Conservation (phyloP, 768 basidiomycete genomes). For the Boletus rubescentipes region DNA sequence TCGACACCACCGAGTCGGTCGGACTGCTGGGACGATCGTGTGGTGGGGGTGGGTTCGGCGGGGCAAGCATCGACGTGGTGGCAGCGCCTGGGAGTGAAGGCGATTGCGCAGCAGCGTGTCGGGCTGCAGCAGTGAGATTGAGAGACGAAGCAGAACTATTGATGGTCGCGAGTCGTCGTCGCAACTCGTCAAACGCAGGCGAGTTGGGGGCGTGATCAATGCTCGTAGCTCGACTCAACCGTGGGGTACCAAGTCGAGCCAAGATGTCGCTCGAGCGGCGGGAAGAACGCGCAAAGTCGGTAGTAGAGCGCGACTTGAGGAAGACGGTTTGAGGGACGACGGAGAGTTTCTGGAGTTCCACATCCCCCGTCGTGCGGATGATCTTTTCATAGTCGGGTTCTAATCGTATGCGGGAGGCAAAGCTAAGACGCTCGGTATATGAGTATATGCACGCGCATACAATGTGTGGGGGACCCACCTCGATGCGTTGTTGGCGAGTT, state of each 20-base stretch:
- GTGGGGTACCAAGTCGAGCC: conserved; percentile 51
- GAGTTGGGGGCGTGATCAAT: conserved; percentile 45
- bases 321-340: conserved; percentile 93
- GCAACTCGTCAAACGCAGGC: conserved; percentile 75
- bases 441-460: neutral
- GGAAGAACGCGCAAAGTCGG: conserved; percentile 41
- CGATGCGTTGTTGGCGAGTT: conserved; percentile 74
- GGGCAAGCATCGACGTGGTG: conserved; percentile 21
- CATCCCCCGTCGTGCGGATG: conserved; percentile 61
- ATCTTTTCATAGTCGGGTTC: conserved; percentile 65
- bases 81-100: conserved; percentile 9
- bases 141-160: conserved; percentile 72
- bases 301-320: conserved; percentile 48
- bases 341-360: conserved; percentile 84
- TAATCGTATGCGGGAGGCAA: conserved; percentile 58
- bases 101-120: conserved; percentile 21
- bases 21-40: conserved; percentile 73
- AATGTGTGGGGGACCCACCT: conserved; percentile 46
- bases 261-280: conserved; percentile 43
- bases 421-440: conserved; percentile 46
- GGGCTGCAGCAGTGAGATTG: conserved; percentile 40
- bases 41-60: conserved; percentile 11
- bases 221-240: conserved; percentile 48
- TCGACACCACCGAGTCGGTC: conserved; percentile 78
- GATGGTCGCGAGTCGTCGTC: conserved; percentile 69